phyloP scores from a whole-genome alignment of 805 yeast species.

The Candida lessepsii region DNA sequence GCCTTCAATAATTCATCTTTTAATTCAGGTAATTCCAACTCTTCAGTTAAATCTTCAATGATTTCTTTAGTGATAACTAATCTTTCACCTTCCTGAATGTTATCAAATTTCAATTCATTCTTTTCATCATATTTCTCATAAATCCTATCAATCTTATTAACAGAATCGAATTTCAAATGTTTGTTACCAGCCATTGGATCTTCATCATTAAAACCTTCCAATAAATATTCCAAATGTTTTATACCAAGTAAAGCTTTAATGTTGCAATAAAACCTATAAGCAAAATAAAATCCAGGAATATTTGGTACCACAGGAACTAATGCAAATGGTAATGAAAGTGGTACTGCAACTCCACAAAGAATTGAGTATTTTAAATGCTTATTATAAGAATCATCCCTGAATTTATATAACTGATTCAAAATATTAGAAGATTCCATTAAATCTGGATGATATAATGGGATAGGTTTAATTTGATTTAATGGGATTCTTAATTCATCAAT shows the following conservation, averaged over 20 bases:
- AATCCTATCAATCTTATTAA: conserved; percentile 18
- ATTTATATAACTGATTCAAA: conserved; percentile 38
- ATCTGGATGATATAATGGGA: conserved; percentile 40
- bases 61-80: conserved; percentile 46
- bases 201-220: conserved; percentile 25
- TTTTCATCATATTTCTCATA: conserved; percentile 13
- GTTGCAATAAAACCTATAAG: conserved; percentile 82
- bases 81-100: conserved; percentile 27
- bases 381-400: conserved; percentile 44
- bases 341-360: conserved; percentile 58
- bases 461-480: conserved; percentile 32
- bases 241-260: conserved; percentile 77
- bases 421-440: conserved; percentile 33
- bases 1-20: conserved; percentile 50
- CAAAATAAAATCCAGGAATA: conserved; percentile 84
- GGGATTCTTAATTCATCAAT: conserved; percentile 26
- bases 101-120: conserved; percentile 10
- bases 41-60: conserved; percentile 44
- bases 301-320: conserved; percentile 86
- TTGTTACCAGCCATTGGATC: conserved; percentile 16
- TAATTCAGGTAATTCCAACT: conserved; percentile 45
- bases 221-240: conserved; percentile 57
- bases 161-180: conserved; percentile 22
- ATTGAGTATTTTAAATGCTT: conserved; percentile 58
- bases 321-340: conserved; percentile 77